These are phyloP conservation scores for Allomyces javanicus DNA, from an alignment of 192 early-diverging fungal genomes.

Conservation along the genomic window DNA sequence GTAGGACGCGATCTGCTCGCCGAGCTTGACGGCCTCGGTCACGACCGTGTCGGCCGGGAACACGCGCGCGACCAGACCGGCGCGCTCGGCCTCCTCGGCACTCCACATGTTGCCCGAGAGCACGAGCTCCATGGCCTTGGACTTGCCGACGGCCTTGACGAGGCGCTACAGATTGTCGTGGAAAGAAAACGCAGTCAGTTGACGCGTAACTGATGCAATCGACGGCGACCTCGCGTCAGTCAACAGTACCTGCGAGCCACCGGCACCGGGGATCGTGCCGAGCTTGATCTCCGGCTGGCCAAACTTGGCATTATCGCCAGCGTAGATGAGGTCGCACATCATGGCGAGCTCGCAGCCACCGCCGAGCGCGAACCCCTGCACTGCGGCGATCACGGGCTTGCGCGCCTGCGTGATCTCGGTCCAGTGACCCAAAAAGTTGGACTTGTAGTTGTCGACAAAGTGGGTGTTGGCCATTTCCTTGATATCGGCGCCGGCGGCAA, in stretches of 20 bases:
- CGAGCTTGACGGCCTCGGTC: slow-evolving; percentile 76
- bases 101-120: slow-evolving; percentile 69
- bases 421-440: slow-evolving; percentile 89
- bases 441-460: slow-evolving; percentile 74
- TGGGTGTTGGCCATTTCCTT: slow-evolving; percentile 90
- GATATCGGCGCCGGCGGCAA: slow-evolving; percentile 97
- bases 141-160: slow-evolving; percentile 85
- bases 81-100: slow-evolving; percentile 66
- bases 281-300: slow-evolving; percentile 98
- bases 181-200: background rate
- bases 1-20: slow-evolving; percentile 64
- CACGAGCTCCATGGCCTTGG: slow-evolving; percentile 93
- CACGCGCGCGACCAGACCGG: slow-evolving; percentile 74
- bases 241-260: slow-evolving; percentile 4
- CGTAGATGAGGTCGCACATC: slow-evolving; percentile 99
- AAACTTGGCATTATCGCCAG: slow-evolving; percentile 88
- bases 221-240: too few species aligned
- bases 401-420: slow-evolving; percentile 68
- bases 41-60: slow-evolving; percentile 69
- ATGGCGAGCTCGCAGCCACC: slow-evolving; percentile 99
- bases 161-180: slow-evolving; percentile 26
- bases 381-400: slow-evolving; percentile 94
- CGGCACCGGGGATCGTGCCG: slow-evolving; percentile 79
- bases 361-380: slow-evolving; percentile 93
- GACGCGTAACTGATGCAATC: too few species aligned